These are phyloP conservation scores for Neonectria punicea DNA, from an alignment of 2,329 filamentous ascomycete species.

Conservation along the genomic window DNA sequence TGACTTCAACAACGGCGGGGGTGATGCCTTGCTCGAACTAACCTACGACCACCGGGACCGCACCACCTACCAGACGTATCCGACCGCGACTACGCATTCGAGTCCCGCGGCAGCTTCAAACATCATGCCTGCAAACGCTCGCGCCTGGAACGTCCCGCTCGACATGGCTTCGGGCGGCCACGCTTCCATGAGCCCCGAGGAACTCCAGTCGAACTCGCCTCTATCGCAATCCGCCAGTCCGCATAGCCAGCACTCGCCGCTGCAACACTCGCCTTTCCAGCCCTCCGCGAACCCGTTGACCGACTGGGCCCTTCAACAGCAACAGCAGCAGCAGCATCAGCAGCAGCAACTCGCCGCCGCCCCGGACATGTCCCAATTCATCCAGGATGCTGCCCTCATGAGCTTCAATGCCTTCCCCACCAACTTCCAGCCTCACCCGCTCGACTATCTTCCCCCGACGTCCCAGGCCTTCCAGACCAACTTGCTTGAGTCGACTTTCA, in stretches of 20 bases:
- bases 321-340: conserved; percentile 56
- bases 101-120: conserved; percentile 47
- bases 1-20: conserved; percentile 68
- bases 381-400: conserved; percentile 68
- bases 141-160: conserved; percentile 63
- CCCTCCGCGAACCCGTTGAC: conserved; percentile 63
- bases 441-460: conserved; percentile 70
- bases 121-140: conserved; percentile 49
- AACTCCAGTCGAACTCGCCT: conserved; percentile 59
- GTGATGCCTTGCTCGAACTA: conserved; percentile 70
- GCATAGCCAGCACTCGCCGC: conserved; percentile 59
- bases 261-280: conserved; percentile 67
- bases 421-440: conserved; percentile 64
- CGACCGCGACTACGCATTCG: conserved; percentile 45
- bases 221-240: conserved; percentile 63
- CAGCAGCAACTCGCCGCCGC: conserved; percentile 51
- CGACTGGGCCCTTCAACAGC: conserved; percentile 71
- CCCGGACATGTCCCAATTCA: conserved; percentile 62
- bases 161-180: conserved; percentile 61
- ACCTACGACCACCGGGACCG: conserved; percentile 69
- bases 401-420: conserved; percentile 64
- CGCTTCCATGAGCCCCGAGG: conserved; percentile 62
- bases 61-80: conserved; percentile 52
- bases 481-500: conserved; percentile 72
- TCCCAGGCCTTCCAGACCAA: conserved; percentile 73